Conservation (phyloP, 2,329 filamentous ascomycete species). For the Amphichorda felina region DNA sequence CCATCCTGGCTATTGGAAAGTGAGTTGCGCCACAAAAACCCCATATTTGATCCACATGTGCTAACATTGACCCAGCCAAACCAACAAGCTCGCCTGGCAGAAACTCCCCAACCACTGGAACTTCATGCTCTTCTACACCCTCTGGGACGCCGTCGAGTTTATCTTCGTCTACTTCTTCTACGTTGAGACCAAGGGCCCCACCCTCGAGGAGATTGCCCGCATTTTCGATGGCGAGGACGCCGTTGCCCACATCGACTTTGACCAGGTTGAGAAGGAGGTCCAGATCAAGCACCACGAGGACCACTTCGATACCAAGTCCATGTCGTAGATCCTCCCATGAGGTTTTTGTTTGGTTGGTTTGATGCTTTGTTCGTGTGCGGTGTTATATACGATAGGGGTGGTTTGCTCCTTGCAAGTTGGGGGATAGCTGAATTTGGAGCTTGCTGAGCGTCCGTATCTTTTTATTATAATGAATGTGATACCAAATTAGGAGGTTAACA, state of each 20-base stretch:
- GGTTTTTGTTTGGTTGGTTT: neutral
- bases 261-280: slow-evolving; percentile 42
- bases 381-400: neutral
- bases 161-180: slow-evolving; percentile 55
- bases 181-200: slow-evolving; percentile 59
- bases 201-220: slow-evolving; percentile 45
- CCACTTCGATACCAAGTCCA: slow-evolving; percentile 2
- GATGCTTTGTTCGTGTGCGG: no score
- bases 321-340: neutral
- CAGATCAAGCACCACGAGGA: slow-evolving; percentile 14
- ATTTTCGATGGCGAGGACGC: slow-evolving; percentile 59
- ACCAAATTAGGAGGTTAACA: neutral
- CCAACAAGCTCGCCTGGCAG: slow-evolving; percentile 52
- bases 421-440: neutral
- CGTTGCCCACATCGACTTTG: slow-evolving; percentile 40
- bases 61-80: slow-evolving; percentile 28
- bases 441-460: neutral
- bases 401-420: no score
- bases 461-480: slow-evolving; percentile 1
- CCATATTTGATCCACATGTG: neutral
- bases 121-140: slow-evolving; percentile 54
- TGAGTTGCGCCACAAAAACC: slow-evolving; percentile 12
- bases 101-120: slow-evolving; percentile 49
- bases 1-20: slow-evolving; percentile 48
- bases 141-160: slow-evolving; percentile 49